Conservation (phyloP, 352 stramenopile species). For the Phytophthora ramorum region DNA sequence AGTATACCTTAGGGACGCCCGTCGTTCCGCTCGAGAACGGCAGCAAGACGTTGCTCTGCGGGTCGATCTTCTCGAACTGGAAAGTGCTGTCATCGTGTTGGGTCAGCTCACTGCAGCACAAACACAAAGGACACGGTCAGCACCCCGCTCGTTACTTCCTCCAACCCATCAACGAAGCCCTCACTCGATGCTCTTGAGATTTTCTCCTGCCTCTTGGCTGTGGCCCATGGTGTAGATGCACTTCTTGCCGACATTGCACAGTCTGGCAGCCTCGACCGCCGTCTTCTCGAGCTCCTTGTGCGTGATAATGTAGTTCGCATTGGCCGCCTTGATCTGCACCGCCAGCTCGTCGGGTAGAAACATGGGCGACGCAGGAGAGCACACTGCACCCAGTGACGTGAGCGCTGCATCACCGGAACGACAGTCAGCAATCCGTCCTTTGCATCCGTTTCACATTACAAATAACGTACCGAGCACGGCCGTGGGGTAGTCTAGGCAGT, state of each 20-base stretch:
- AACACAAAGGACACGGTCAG: slow-evolving; percentile 39
- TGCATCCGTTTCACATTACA: slow-evolving; percentile 7
- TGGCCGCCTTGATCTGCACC: slow-evolving; percentile 48
- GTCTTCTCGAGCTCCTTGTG: slow-evolving; percentile 56
- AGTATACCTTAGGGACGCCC: slow-evolving; percentile 78
- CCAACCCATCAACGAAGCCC: slow-evolving; percentile 14
- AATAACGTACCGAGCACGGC: slow-evolving; percentile 51
- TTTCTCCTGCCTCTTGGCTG: slow-evolving; percentile 15
- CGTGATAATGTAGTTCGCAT: slow-evolving; percentile 64
- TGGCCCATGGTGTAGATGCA: slow-evolving; percentile 62
- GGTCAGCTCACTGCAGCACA: slow-evolving; percentile 45
- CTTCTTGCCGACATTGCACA: slow-evolving; percentile 37
- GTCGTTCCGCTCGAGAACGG: slow-evolving; percentile 96
- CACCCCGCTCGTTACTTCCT: neutral
- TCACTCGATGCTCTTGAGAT: slow-evolving; percentile 61
- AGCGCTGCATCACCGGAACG: slow-evolving; percentile 38
- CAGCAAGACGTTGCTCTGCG: slow-evolving; percentile 62
- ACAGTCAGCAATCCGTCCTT: slow-evolving; percentile 7
- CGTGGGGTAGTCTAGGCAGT: slow-evolving; percentile 73
- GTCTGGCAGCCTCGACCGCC: slow-evolving; percentile 49
- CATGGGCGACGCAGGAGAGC: slow-evolving; percentile 68
- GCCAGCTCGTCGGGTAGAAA: slow-evolving; percentile 58
- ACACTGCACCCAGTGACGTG: slow-evolving; percentile 56
- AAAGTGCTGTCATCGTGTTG: slow-evolving; percentile 48
- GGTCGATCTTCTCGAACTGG: slow-evolving; percentile 57